Evolutionary conservation across 257 asterid species (phyloP), one percentile per base, ranked within the genome.

Genomic region (Linaria vulgaris): DNA sequence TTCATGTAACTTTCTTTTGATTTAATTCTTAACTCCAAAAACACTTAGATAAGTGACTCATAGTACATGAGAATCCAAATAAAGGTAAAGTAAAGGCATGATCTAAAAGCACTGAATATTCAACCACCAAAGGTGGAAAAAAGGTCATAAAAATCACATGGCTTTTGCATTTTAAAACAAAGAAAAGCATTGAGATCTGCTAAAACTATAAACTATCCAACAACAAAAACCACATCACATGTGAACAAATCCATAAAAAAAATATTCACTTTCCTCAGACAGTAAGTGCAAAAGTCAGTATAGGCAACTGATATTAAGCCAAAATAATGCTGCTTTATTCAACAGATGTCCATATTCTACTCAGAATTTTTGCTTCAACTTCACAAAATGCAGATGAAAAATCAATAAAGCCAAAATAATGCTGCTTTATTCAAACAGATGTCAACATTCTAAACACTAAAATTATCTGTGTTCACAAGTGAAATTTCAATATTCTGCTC

Each of bases 151-250:
- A 43, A 71, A 61, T 55, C 49, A 57, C 39, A 58, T 65, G 72
- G 74, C 69, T 69, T 65, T 45, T 56, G 38, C 76, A 72, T 59
- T 48, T 70, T 56, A 45, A 65, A 72, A 61, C 55, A 53, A 62
- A 69, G 23, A 64, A 72, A 44, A 48, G 70, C 73, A 67, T 61
- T 63, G 76, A 79, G 76, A 76, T 76, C 76, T 80, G 78, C 71
- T 59, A 21, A n/a, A 34, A 37, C 34, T 17, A 61, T 62, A 62
- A 72, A 56, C 22, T 45, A 65, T 61, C 49, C 67, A 41, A 69
- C 52, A 14, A 45, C 51, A 48, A 64, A 56, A 56, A 52, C 65
- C 56, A 56, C 2, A 58, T 63, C 82, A 76, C 76, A 70, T 80
- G 83, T 25, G 67, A 48, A 55, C 69, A 49, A 73, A 57, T 71